Conservation (phyloP, 805 yeast species). For the Pichia eremophila region DNA sequence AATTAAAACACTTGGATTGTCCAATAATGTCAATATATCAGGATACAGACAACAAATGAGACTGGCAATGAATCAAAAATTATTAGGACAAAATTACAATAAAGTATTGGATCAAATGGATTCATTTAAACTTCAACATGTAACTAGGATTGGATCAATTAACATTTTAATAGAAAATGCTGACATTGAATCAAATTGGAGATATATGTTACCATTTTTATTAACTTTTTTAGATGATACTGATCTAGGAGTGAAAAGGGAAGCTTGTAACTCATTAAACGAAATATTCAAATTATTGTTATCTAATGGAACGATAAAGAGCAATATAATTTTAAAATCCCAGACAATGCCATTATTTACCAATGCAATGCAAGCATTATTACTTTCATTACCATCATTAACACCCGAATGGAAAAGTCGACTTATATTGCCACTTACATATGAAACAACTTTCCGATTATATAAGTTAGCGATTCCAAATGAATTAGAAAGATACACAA, state of each 20-base stretch:
- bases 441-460: conserved; percentile 14
- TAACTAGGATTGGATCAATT: conserved; percentile 6
- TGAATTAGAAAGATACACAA: conserved; percentile 7
- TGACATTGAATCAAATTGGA: conserved; percentile 19
- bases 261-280: conserved; percentile 11
- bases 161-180: neutral
- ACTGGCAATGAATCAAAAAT: conserved; percentile 7
- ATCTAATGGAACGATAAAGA: neutral
- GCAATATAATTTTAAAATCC: conserved; percentile 15
- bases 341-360: conserved; percentile 17
- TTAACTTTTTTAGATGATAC: conserved; percentile 23
- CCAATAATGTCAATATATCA: neutral
- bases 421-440: conserved; percentile 16
- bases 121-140: conserved; percentile 11
- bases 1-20: neutral
- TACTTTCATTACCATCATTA: conserved; percentile 23
- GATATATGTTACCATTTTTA: conserved; percentile 18
- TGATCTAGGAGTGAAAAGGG: conserved; percentile 18
- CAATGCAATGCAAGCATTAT: conserved; percentile 19
- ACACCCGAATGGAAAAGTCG: conserved; percentile 19
- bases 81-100: conserved; percentile 9
- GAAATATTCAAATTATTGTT: conserved; percentile 7
- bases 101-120: conserved; percentile 12
- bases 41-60: conserved; percentile 3
- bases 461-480: conserved; percentile 5